Evolutionary conservation across 208 protist species (phyloP).

Genomic region (Tritrichomonas foetus): DNA sequence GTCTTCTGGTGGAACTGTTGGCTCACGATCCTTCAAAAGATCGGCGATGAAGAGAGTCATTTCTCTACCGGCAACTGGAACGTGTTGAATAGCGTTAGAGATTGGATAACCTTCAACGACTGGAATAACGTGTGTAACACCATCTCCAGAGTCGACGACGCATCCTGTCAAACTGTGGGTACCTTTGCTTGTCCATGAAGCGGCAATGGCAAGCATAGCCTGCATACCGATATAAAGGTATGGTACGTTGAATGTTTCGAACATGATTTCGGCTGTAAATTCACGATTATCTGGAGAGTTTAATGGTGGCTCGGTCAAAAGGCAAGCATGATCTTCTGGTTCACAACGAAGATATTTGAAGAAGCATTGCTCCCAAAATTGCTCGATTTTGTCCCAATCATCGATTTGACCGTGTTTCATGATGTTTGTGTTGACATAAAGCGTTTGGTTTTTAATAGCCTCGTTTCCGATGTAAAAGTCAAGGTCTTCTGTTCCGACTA

Average conservation of each 20-base stretch:
- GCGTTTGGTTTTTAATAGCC: conserved; percentile 57
- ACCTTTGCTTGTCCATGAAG: conserved; percentile 74
- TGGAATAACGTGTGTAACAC: conserved; percentile 66
- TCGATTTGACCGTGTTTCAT: conserved; percentile 81
- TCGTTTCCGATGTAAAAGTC: conserved; percentile 89
- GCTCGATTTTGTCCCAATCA: conserved; percentile 94
- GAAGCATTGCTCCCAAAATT: conserved; percentile 87
- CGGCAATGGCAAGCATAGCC: conserved; percentile 81
- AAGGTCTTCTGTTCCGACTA: conserved; percentile 70
- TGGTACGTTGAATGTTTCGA: conserved; percentile 96
- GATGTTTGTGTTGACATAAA: conserved; percentile 68
- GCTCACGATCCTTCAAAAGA: conserved; percentile 73
- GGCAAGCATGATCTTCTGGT: conserved; percentile 87
- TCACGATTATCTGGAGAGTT: conserved; percentile 95
- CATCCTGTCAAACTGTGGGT: conserved; percentile 67
- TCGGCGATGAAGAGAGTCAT: conserved; percentile 75
- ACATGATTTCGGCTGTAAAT: conserved; percentile 94
- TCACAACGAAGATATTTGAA: conserved; percentile 92
- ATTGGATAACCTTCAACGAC: conserved; percentile 88
- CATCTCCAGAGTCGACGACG: conserved; percentile 92
- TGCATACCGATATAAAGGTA: conserved; percentile 85
- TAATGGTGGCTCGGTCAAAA: conserved; percentile 87
- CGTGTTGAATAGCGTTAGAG: conserved; percentile 79
- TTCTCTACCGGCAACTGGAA: conserved; percentile 86
- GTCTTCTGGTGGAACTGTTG: conserved; percentile 72